Evolutionary conservation across 1,139 yeast genomes (phyloP).

Genomic region (Blastobotrys apis): DNA sequence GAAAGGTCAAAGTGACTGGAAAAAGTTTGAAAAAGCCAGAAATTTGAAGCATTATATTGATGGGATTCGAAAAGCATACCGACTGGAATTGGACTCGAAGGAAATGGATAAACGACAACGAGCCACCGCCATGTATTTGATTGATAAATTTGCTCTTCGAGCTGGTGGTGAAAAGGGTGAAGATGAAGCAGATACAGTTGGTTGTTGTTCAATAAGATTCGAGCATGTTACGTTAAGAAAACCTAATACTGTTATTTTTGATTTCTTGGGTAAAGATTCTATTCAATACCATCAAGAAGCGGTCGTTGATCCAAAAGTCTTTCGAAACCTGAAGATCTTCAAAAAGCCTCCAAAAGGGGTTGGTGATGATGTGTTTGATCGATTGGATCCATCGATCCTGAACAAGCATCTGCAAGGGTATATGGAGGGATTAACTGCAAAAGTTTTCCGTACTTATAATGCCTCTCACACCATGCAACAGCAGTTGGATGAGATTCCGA

Average conservation of each 20-base stretch:
- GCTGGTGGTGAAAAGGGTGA: conserved; percentile 98
- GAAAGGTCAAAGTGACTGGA: conserved; percentile 86
- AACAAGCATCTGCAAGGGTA: conserved; percentile 85
- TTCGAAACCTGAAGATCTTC: conserved; percentile 80
- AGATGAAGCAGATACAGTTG: conserved; percentile 97
- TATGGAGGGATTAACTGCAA: conserved; percentile 92
- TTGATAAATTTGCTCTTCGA: conserved; percentile 93
- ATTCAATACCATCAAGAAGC: conserved; percentile 90
- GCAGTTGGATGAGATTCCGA: conserved; percentile 74
- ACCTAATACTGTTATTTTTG: conserved; percentile 85
- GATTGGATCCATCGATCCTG: conserved; percentile 75
- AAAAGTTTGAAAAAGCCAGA: conserved; percentile 90
- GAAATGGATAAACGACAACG: conserved; percentile 85
- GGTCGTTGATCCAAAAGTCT: conserved; percentile 83
- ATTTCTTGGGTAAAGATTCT: conserved; percentile 93
- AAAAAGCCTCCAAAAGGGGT: conserved; percentile 84
- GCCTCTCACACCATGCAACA: conserved; percentile 97
- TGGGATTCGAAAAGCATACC: conserved; percentile 71
- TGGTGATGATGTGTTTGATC: conserved; percentile 89
- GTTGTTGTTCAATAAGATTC: conserved; percentile 88
- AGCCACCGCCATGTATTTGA: conserved; percentile 90
- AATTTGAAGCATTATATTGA: conserved; percentile 71
- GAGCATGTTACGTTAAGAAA: conserved; percentile 86
- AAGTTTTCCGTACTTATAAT: conserved; percentile 95
- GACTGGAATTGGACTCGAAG: conserved; percentile 61